A percentile compares a stretch with the other conserved stretches of the same genome.
Evolutionary conservation across 2,329 filamentous ascomycete genomes (phyloP).

Genomic region (Diaporthe sp.): DNA sequence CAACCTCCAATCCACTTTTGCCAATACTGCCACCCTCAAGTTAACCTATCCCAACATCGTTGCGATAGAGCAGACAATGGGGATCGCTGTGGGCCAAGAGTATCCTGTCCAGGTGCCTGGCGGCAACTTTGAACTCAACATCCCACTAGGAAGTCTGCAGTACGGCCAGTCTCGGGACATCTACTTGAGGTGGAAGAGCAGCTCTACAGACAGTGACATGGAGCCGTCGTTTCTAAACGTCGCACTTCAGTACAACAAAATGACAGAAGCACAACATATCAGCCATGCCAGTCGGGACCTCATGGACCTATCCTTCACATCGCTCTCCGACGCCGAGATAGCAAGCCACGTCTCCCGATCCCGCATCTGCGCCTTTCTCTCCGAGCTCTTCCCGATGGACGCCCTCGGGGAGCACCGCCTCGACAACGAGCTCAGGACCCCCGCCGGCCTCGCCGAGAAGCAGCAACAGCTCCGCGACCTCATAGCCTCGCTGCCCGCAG

Average conservation of each 20-base stretch:
- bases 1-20: conserved; percentile 69
- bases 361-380: too few relatives aligned
- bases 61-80: conserved; percentile 51
- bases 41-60: conserved; percentile 52
- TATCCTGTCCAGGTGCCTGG: conserved; percentile 20
- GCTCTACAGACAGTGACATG: conserved; percentile 28
- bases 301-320: too few relatives aligned
- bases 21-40: conserved; percentile 55
- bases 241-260: conserved; percentile 47
- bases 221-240: conserved; percentile 44
- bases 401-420: too few relatives aligned
- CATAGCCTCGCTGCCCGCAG: conserved; percentile 48
- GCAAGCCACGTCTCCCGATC: too few relatives aligned
- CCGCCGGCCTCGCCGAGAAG: too few relatives aligned
- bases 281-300: too few relatives aligned
- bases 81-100: conserved; percentile 48
- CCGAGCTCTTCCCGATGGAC: too few relatives aligned
- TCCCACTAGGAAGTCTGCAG: conserved; percentile 63
- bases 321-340: too few relatives aligned
- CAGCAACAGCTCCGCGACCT: too few relatives aligned
- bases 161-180: conserved; percentile 71
- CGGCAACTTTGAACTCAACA: conserved; percentile 44
- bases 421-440: too few relatives aligned
- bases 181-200: too few relatives aligned
- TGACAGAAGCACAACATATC: conserved; percentile 36